Conservation (phyloP, 768 basidiomycete species). For the Xerocomellus amylosporus region DNA sequence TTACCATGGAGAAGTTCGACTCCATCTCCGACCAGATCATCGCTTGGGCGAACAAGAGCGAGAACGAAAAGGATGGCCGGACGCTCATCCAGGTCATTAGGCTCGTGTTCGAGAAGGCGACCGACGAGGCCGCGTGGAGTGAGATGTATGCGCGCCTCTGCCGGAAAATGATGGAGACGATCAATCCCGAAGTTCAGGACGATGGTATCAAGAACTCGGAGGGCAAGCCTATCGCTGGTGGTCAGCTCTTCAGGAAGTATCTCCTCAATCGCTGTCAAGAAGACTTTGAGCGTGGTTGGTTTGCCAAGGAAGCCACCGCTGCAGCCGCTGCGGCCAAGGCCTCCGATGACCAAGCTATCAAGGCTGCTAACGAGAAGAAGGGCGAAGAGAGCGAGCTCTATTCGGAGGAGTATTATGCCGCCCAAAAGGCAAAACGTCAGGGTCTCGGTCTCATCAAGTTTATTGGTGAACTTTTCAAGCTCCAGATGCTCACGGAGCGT, state of each 20-base stretch:
- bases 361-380: slow-evolving; percentile 61
- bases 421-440: slow-evolving; percentile 95
- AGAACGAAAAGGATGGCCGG: slow-evolving; percentile 88
- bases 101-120: slow-evolving; percentile 96
- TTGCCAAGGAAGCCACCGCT: slow-evolving; percentile 80
- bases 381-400: slow-evolving; percentile 70
- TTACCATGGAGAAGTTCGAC: slow-evolving; percentile 96
- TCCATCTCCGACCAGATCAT: slow-evolving; percentile 95
- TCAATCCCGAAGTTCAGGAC: slow-evolving; percentile 85
- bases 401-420: slow-evolving; percentile 94
- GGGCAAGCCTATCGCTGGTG: slow-evolving; percentile 88
- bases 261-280: slow-evolving; percentile 95
- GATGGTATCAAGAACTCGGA: slow-evolving; percentile 78
- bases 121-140: slow-evolving; percentile 92
- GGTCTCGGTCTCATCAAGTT: slow-evolving; percentile 97
- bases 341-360: slow-evolving; percentile 77
- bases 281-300: slow-evolving; percentile 97
- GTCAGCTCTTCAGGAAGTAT: slow-evolving; percentile 95
- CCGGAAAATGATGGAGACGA: slow-evolving; percentile 92
- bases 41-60: slow-evolving; percentile 90
- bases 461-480: slow-evolving; percentile 97
- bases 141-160: slow-evolving; percentile 98
- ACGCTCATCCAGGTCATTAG: slow-evolving; percentile 95
- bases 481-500: slow-evolving; percentile 96
- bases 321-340: slow-evolving; percentile 85